phyloP scores from a whole-genome alignment of 2,329 filamentous ascomycete species.

The Trichoderma pleuroti region DNA sequence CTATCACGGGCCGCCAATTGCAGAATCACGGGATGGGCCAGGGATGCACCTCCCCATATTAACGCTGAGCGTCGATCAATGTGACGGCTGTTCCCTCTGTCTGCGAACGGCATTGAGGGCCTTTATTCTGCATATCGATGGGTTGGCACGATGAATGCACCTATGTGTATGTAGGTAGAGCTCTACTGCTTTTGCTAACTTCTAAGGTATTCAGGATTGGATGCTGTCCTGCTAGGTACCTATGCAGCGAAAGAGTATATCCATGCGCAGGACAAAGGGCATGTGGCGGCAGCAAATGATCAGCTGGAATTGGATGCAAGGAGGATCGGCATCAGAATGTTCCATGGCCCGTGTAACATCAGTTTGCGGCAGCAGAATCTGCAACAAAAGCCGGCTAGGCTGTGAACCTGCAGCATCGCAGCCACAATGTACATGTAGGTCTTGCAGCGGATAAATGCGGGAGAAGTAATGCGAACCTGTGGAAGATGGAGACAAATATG shows the following conservation, averaged over 20 bases:
- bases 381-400: neutral
- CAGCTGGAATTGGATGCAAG: neutral
- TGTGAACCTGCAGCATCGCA: neutral
- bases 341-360: neutral
- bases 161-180: neutral
- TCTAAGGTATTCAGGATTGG: no score
- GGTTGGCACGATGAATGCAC: neutral
- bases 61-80: neutral
- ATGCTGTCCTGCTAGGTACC: no score
- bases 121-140: neutral
- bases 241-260: no score
- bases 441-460: neutral
- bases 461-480: neutral
- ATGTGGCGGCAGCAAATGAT: neutral
- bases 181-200: no score
- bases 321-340: neutral
- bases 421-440: neutral
- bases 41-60: constrained; percentile 12
- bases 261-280: neutral
- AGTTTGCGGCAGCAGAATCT: neutral
- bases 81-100: neutral
- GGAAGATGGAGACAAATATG: neutral
- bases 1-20: neutral
- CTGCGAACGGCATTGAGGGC: neutral
- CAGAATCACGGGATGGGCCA: constrained; percentile 10